Conservation (phyloP, 2,329 filamentous ascomycete species). For the Ophiocordyceps robertsii region DNA sequence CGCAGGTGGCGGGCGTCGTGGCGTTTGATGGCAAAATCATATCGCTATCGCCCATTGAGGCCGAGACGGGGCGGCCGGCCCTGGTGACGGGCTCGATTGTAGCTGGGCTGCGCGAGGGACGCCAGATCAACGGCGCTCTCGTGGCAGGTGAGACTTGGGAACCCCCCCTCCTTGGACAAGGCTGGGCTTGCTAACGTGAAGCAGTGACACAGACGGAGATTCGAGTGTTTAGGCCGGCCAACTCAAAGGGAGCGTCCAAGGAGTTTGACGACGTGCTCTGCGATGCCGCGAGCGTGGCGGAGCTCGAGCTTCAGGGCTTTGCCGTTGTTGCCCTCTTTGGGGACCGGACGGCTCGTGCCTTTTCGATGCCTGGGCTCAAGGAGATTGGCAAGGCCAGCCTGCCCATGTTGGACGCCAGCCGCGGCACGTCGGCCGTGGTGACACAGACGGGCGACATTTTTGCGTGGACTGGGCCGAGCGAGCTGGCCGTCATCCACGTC, state of each 20-base stretch:
- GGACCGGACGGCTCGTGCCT: conserved; percentile 67
- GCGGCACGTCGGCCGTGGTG: conserved; percentile 57
- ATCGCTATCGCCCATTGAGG: conserved; percentile 65
- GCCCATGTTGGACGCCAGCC: conserved; percentile 57
- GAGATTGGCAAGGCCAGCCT: conserved; percentile 62
- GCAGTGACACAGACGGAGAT: conserved; percentile 56
- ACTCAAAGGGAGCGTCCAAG: conserved; percentile 81
- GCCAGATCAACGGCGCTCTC: conserved; percentile 65
- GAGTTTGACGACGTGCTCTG: conserved; percentile 75
- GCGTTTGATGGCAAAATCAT: conserved; percentile 58
- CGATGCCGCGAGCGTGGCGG: conserved; percentile 64
- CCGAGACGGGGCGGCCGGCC: conserved; percentile 63
- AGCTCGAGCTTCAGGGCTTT: conserved; percentile 60
- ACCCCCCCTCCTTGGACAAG: too few species aligned
- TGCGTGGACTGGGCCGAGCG: conserved; percentile 78
- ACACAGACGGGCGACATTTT: conserved; percentile 71
- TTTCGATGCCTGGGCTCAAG: conserved; percentile 74
- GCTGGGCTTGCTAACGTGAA: conserved; percentile 11
- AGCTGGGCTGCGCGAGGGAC: conserved; percentile 60
- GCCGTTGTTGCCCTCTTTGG: conserved; percentile 77
- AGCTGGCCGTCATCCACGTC: conserved; percentile 68
- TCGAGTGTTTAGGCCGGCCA: conserved; percentile 78
- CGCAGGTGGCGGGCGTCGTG: conserved; percentile 55
- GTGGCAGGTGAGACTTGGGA: conserved; percentile 46
- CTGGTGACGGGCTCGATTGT: conserved; percentile 63